A percentile compares a stretch with the other conserved stretches of the same genome.
phyloP scores from a whole-genome alignment of 1,139 yeast genomes.

The Ashbya aceris region DNA sequence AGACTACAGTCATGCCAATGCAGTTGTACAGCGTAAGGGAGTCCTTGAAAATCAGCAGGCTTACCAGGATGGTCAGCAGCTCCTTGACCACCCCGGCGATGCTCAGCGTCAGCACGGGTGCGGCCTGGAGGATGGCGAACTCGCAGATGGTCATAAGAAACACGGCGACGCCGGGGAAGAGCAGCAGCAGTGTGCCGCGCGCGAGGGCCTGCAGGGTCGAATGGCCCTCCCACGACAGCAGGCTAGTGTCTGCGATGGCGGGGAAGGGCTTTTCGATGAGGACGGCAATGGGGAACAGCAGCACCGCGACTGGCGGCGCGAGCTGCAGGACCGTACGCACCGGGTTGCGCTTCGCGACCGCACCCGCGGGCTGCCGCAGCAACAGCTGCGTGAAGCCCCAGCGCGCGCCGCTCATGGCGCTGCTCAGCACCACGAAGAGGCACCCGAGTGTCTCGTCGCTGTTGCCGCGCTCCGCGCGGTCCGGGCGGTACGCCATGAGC shows the following conservation, averaged over 20 bases:
- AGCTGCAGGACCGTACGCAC: slow-evolving; percentile 73
- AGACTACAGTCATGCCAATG: slow-evolving; percentile 69
- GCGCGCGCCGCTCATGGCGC: slow-evolving; percentile 78
- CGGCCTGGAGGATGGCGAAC: slow-evolving; percentile 68
- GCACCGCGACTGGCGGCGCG: slow-evolving; percentile 72
- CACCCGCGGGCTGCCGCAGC: slow-evolving; percentile 49
- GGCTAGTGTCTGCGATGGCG: slow-evolving; percentile 16
- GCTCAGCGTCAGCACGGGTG: slow-evolving; percentile 78
- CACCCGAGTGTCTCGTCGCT: slow-evolving; percentile 43
- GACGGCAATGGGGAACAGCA: slow-evolving; percentile 41
- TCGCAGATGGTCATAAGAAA: slow-evolving; percentile 88
- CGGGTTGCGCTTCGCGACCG: slow-evolving; percentile 45
- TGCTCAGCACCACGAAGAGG: slow-evolving; percentile 61
- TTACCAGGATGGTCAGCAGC: slow-evolving; percentile 64
- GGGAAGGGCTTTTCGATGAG: slow-evolving; percentile 26
- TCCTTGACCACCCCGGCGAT: slow-evolving; percentile 93
- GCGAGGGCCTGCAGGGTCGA: slow-evolving; percentile 25
- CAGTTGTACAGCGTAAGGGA: slow-evolving; percentile 49
- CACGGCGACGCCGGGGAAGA: slow-evolving; percentile 80
- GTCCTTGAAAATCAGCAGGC: slow-evolving; percentile 71
- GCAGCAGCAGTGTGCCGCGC: slow-evolving; percentile 46
- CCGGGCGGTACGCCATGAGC: slow-evolving; percentile 60
- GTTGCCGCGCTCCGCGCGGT: slow-evolving; percentile 24
- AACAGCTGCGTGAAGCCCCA: slow-evolving; percentile 92
- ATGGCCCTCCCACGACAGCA: slow-evolving; percentile 14